Evolutionary conservation across 1,284 basidiomycete genomes (phyloP).

Genomic region (Melampsora abietis-canadensis): DNA sequence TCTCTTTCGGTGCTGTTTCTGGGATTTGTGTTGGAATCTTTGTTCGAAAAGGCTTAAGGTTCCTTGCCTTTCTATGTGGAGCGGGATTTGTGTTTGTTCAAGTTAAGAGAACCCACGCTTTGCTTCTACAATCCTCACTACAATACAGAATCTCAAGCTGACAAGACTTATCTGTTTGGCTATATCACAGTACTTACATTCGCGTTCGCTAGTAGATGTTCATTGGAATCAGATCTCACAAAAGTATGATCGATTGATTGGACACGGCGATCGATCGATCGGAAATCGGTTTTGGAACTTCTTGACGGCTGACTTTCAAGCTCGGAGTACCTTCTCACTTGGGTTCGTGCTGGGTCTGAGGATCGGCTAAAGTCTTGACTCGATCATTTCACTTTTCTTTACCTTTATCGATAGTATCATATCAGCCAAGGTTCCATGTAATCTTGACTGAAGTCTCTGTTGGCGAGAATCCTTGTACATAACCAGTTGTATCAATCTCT

Average conservation of each 20-base stretch:
- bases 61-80: slow-evolving; percentile 27
- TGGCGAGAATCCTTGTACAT: too few relatives aligned
- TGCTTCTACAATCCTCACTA: slow-evolving; percentile 4
- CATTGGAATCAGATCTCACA: slow-evolving; percentile 20
- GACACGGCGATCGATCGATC: slow-evolving; percentile 1
- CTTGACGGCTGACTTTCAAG: slow-evolving; percentile 31
- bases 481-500: too few relatives aligned
- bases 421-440: background rate
- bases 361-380: slow-evolving; percentile 26
- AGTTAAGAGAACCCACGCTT: background rate
- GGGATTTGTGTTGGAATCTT: slow-evolving; percentile 37
- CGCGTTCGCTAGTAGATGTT: slow-evolving; percentile 16
- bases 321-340: slow-evolving; percentile 22
- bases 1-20: slow-evolving; percentile 29
- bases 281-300: slow-evolving; percentile 21
- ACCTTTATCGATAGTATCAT: background rate
- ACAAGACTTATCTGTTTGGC: background rate
- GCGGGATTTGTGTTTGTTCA: slow-evolving; percentile 37
- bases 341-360: slow-evolving; percentile 27
- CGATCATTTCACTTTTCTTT: background rate
- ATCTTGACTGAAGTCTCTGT: background rate
- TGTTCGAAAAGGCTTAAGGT: slow-evolving; percentile 30
- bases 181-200: slow-evolving; percentile 30
- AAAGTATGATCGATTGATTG: background rate
- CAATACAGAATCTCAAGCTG: background rate